Conservation (phyloP, 2,329 filamentous ascomycete species). For the Pyricularia pennisetigena region DNA sequence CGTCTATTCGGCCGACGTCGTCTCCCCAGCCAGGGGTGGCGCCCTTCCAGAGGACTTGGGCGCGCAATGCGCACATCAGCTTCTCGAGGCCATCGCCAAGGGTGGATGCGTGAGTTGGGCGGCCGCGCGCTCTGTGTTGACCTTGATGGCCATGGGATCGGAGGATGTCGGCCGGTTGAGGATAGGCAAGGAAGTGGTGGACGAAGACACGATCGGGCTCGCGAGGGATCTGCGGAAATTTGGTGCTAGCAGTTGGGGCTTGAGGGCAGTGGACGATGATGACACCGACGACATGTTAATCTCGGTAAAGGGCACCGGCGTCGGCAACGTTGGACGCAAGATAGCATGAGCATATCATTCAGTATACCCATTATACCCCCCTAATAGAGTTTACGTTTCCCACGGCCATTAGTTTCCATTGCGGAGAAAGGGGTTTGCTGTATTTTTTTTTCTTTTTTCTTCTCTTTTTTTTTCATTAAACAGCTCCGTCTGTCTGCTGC, state of each 20-base stretch:
- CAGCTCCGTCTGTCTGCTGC: neutral
- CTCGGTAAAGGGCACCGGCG: conserved; percentile 84
- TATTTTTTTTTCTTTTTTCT: neutral
- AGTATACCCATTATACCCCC: neutral
- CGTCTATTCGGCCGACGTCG: conserved; percentile 79
- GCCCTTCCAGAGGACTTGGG: conserved; percentile 85
- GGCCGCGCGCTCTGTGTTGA: conserved; percentile 66
- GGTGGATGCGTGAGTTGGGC: conserved; percentile 73
- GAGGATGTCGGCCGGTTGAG: conserved; percentile 88
- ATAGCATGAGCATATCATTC: conserved; percentile 40
- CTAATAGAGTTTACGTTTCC: neutral
- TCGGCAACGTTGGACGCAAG: conserved; percentile 92
- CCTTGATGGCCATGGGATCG: conserved; percentile 94
- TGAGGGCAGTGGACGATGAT: conserved; percentile 62
- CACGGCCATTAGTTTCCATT: neutral
- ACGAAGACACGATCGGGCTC: conserved; percentile 69
- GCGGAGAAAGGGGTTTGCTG: neutral
- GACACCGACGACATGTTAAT: conserved; percentile 65
- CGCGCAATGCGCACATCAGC: conserved; percentile 75
- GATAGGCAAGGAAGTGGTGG: conserved; percentile 72
- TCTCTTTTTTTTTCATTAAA: neutral
- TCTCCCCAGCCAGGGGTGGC: conserved; percentile 66
- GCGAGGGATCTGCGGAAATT: conserved; percentile 83
- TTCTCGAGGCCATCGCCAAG: conserved; percentile 71
- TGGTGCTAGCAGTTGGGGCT: conserved; percentile 82